Conservation (phyloP, 495 filamentous ascomycete genomes). For the Poronia punctata region DNA sequence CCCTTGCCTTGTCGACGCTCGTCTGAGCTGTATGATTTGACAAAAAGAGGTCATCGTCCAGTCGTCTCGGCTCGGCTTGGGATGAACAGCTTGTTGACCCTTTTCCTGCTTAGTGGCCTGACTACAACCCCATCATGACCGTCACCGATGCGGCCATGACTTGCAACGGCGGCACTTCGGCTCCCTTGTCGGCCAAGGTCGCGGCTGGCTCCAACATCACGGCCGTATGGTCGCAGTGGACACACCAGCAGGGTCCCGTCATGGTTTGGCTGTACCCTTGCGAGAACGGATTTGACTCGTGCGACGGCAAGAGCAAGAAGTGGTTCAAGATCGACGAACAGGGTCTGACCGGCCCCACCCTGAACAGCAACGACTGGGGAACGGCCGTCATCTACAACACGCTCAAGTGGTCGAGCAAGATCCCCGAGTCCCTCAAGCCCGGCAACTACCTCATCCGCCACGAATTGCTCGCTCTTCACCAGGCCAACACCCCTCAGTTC, state of each 20-base stretch:
- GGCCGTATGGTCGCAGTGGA: conserved; percentile 50
- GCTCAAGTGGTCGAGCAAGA: conserved; percentile 45
- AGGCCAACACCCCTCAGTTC: conserved; percentile 53
- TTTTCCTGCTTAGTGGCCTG: conserved; percentile 36
- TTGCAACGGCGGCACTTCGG: conserved; percentile 51
- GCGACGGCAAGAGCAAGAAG: conserved; percentile 36
- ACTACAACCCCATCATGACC: conserved; percentile 46
- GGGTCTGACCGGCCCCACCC: conserved; percentile 34
- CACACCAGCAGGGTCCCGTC: conserved; percentile 50
- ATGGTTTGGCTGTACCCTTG: conserved; percentile 51
- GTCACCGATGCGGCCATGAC: conserved; percentile 36
- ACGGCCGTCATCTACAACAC: conserved; percentile 40
- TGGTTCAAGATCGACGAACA: conserved; percentile 59
- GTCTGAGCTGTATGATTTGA: too few relatives aligned
- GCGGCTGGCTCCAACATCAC: conserved; percentile 41
- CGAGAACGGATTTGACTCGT: conserved; percentile 36
- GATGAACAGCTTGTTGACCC: too few relatives aligned
- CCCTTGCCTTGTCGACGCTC: too few relatives aligned
- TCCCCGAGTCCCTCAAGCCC: conserved; percentile 42
- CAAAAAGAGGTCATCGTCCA: too few relatives aligned
- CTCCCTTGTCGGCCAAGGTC: conserved; percentile 34
- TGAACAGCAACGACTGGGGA: conserved; percentile 47
- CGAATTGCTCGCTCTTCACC: conserved; percentile 53
- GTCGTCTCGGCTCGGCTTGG: too few relatives aligned
- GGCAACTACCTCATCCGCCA: conserved; percentile 55